phyloP scores from a whole-genome alignment of 108 stramenopile species.

The Parietichytrium sp. region DNA sequence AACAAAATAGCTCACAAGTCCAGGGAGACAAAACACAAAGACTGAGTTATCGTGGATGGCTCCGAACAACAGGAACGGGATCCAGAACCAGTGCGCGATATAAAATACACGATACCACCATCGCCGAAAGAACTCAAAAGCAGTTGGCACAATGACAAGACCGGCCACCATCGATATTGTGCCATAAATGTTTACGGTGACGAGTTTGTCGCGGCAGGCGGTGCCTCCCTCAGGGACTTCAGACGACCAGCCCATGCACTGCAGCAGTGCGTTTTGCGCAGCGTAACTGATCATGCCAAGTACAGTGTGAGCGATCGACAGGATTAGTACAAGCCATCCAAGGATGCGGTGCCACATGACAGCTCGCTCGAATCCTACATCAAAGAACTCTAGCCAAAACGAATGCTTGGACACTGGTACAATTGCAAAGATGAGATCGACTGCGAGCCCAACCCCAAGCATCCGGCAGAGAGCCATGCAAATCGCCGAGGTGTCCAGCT shows the following conservation, averaged over 20 bases:
- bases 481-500: neutral
- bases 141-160: neutral
- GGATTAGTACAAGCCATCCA: neutral
- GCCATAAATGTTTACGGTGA: neutral
- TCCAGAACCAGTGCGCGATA: neutral
- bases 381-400: constrained; percentile 21
- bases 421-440: neutral
- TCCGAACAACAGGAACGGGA: neutral
- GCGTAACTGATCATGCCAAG: neutral
- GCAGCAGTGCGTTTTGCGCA: neutral
- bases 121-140: neutral
- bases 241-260: constrained; percentile 30
- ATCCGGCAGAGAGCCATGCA: neutral
- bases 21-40: neutral
- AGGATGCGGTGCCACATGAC: neutral
- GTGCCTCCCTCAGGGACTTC: neutral
- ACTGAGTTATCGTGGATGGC: neutral
- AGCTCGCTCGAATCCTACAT: constrained; percentile 23
- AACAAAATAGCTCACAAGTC: neutral
- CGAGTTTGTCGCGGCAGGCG: neutral
- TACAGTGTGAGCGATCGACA: neutral
- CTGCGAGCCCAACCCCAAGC: constrained; percentile 8
- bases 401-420: constrained; percentile 22
- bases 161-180: neutral
- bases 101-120: neutral